Evolutionary conservation across 2,329 filamentous ascomycete genomes (phyloP).

Genomic region (Atkinsonella hypoxylon): DNA sequence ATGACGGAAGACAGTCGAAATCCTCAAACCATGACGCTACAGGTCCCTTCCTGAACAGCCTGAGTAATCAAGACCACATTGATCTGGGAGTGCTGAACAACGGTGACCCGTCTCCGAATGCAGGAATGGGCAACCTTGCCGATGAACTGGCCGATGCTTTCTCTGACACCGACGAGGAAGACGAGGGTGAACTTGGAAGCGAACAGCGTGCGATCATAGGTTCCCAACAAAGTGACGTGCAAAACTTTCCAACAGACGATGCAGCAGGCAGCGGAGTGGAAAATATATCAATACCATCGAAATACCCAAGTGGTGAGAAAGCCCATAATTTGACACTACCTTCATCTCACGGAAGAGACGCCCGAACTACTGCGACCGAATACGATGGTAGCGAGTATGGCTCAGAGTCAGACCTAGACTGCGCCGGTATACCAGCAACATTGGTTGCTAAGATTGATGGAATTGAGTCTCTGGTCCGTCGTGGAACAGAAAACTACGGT

Average conservation of each 20-base stretch:
- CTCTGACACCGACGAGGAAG: slow-evolving; percentile 53
- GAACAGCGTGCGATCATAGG: slow-evolving; percentile 13
- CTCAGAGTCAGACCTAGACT: slow-evolving; percentile 58
- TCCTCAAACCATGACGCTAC: slow-evolving; percentile 38
- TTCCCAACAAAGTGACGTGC: neutral
- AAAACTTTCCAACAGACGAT: neutral
- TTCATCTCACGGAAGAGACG: slow-evolving; percentile 29
- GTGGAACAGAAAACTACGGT: slow-evolving; percentile 54
- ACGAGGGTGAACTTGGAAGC: slow-evolving; percentile 40
- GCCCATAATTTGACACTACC: slow-evolving; percentile 33
- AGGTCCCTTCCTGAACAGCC: slow-evolving; percentile 36
- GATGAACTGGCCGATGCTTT: slow-evolving; percentile 70
- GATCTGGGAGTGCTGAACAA: slow-evolving; percentile 33
- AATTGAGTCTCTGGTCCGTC: slow-evolving; percentile 56
- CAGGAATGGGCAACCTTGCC: slow-evolving; percentile 63
- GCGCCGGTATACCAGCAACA: slow-evolving; percentile 53
- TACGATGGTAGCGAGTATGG: slow-evolving; percentile 69
- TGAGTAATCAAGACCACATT: slow-evolving; percentile 35
- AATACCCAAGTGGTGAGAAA: slow-evolving; percentile 20
- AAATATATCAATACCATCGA: slow-evolving; percentile 15
- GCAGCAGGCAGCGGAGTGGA: slow-evolving; percentile 4
- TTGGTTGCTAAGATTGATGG: slow-evolving; percentile 60
- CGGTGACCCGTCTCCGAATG: slow-evolving; percentile 30
- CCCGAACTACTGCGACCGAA: slow-evolving; percentile 41
- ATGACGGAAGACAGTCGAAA: slow-evolving; percentile 36